Conservation (phyloP, 2,329 filamentous ascomycete genomes). For the Pyrenochaeta sp. region DNA sequence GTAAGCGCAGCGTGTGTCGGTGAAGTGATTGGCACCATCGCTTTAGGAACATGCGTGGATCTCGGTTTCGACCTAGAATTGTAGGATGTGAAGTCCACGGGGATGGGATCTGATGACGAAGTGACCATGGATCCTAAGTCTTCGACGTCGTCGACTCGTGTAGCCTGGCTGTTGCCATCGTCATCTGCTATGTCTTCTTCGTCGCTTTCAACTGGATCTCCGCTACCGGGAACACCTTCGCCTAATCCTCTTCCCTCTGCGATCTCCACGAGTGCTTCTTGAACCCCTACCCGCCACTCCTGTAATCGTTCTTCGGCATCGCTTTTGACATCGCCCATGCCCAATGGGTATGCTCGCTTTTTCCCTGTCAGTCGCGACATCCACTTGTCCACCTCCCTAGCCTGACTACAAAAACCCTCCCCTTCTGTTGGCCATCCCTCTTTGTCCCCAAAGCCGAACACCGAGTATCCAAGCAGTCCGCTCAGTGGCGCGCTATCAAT, state of each 20-base stretch:
- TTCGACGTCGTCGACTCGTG: slow-evolving; percentile 77
- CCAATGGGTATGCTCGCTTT: slow-evolving; percentile 87
- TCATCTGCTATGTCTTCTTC: slow-evolving; percentile 70
- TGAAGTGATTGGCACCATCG: slow-evolving; percentile 93
- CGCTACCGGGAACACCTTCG: slow-evolving; percentile 78
- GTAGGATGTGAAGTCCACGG: slow-evolving; percentile 87
- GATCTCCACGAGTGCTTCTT: slow-evolving; percentile 72
- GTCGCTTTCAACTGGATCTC: slow-evolving; percentile 84
- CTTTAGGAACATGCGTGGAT: slow-evolving; percentile 66
- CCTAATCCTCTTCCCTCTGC: slow-evolving; percentile 63
- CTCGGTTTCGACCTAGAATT: slow-evolving; percentile 63
- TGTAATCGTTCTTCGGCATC: slow-evolving; percentile 71
- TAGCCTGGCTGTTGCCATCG: slow-evolving; percentile 47
- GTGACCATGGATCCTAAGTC: slow-evolving; percentile 76
- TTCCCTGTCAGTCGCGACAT: slow-evolving; percentile 92
- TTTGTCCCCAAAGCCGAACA: slow-evolving; percentile 92
- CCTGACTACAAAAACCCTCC: slow-evolving; percentile 92
- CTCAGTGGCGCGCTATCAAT: slow-evolving; percentile 89
- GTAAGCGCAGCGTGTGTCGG: slow-evolving; percentile 89
- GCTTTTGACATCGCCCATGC: slow-evolving; percentile 84
- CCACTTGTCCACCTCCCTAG: slow-evolving; percentile 90
- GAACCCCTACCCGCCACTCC: slow-evolving; percentile 81
- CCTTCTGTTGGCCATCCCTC: slow-evolving; percentile 92
- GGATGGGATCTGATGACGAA: slow-evolving; percentile 60
- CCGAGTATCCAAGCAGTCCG: slow-evolving; percentile 81